Conservation (phyloP, 2,329 filamentous ascomycete species). For the Venturia asperata region DNA sequence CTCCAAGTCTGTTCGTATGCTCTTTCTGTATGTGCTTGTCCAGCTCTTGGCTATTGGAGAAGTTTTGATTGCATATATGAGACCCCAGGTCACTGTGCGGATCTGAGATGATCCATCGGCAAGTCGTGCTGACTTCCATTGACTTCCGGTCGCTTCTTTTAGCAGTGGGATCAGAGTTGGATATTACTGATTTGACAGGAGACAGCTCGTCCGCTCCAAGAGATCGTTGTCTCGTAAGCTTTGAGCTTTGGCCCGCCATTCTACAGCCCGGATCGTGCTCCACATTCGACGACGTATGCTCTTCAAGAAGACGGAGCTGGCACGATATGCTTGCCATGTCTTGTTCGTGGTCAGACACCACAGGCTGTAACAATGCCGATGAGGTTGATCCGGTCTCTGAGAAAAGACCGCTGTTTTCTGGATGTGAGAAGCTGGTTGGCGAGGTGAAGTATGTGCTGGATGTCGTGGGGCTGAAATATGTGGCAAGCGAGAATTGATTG, state of each 20-base stretch:
- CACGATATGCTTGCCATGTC: not conserved
- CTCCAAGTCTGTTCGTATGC: constrained; percentile 15
- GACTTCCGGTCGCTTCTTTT: not conserved
- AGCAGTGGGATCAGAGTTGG: not conserved
- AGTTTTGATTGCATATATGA: not conserved
- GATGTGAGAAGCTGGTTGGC: not conserved
- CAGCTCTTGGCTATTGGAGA: constrained; percentile 14
- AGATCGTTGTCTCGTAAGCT: not conserved
- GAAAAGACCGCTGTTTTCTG: not conserved
- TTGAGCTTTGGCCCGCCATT: not conserved
- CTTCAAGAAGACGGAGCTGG: not conserved
- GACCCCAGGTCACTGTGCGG: not conserved
- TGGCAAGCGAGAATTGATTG: not conserved
- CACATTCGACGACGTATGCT: not conserved
- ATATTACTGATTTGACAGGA: not conserved
- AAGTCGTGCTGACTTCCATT: constrained; percentile 5
- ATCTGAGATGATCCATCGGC: constrained; percentile 9
- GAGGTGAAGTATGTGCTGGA: constrained; percentile 1
- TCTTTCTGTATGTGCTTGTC: constrained; percentile 15
- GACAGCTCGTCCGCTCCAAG: not conserved
- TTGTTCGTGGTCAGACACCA: not conserved
- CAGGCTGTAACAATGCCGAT: not conserved
- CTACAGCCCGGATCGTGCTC: constrained; percentile 1
- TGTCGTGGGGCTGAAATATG: not conserved
- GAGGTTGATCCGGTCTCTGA: not conserved